These are phyloP conservation scores for Pythium volutum DNA, from an alignment of 352 stramenopile genomes.

Conservation along the genomic window DNA sequence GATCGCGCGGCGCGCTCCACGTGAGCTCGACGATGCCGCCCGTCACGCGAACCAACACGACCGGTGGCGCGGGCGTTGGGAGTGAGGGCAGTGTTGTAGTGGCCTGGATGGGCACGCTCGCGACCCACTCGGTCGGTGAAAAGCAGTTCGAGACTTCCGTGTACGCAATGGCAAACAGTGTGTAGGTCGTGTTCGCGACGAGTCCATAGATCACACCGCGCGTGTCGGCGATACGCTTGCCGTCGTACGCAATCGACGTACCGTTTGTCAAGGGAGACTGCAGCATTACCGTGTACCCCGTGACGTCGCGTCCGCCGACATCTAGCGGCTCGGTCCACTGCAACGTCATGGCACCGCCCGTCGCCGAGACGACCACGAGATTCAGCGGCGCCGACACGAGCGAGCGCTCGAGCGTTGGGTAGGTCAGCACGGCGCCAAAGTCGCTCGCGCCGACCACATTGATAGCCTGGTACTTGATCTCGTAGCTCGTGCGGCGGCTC, in stretches of 20 bases:
- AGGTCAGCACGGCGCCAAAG: slow-evolving; percentile 21
- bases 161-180: slow-evolving; percentile 18
- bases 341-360: slow-evolving; percentile 41
- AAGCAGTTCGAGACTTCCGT: slow-evolving; percentile 26
- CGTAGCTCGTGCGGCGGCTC: slow-evolving; percentile 31
- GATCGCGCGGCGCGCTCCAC: slow-evolving; percentile 23
- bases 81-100: slow-evolving; percentile 19
- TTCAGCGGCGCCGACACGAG: slow-evolving; percentile 37
- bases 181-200: slow-evolving; percentile 25
- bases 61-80: slow-evolving; percentile 11
- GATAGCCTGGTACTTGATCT: slow-evolving; percentile 47
- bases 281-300: slow-evolving; percentile 45
- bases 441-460: slow-evolving; percentile 47
- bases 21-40: slow-evolving; percentile 27
- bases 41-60: slow-evolving; percentile 17
- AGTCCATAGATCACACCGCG: slow-evolving; percentile 23
- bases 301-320: slow-evolving; percentile 41
- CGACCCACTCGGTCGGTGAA: slow-evolving; percentile 14
- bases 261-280: slow-evolving; percentile 1
- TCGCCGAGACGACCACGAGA: slow-evolving; percentile 26
- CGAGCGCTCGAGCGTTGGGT: slow-evolving; percentile 41
- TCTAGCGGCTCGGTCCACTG: slow-evolving; percentile 56
- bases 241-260: slow-evolving; percentile 43
- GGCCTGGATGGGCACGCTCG: slow-evolving; percentile 1
- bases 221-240: slow-evolving; percentile 16